Evolutionary conservation across 345 rosid genomes (phyloP).

Genomic region (Geranium brycei): DNA sequence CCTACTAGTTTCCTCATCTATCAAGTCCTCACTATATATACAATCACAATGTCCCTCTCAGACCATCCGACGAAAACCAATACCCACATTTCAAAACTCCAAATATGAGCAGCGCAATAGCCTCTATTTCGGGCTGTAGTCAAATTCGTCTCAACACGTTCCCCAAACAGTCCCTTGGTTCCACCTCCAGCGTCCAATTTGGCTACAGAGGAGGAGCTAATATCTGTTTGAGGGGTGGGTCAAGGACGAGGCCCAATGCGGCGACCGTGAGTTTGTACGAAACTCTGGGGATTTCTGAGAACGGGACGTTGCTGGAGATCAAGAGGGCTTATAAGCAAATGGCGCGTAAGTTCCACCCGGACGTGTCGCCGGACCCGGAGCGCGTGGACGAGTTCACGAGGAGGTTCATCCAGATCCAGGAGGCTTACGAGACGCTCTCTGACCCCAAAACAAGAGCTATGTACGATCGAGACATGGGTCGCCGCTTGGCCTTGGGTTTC

Average conservation of each 20-base stretch:
- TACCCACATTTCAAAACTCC: no score
- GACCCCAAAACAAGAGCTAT: constrained; percentile 6
- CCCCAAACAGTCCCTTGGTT: no score
- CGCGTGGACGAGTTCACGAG: constrained; percentile 4
- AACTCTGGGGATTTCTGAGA: constrained; percentile 3
- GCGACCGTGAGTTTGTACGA: constrained; percentile 1
- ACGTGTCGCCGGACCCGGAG: constrained; percentile 1
- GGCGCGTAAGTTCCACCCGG: constrained; percentile 7
- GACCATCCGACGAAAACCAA: no score
- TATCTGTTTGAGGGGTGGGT: no score
- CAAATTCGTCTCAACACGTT: no score
- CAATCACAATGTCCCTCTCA: no score
- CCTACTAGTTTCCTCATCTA: no score
- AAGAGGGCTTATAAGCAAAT: constrained; percentile 6
- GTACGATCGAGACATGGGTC: constrained; percentile 7
- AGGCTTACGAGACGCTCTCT: constrained; percentile 10
- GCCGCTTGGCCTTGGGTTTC: background rate
- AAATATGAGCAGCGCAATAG: no score
- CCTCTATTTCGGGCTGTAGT: no score
- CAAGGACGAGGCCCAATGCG: background rate
- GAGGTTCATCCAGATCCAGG: constrained; percentile 9
- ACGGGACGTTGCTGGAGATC: constrained; percentile 1
- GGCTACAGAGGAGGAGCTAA: no score
- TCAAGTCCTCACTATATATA: no score
- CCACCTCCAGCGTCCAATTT: no score